Evolutionary conservation across 2,329 filamentous ascomycete genomes (phyloP).

Genomic region (Epichloe elymi): DNA sequence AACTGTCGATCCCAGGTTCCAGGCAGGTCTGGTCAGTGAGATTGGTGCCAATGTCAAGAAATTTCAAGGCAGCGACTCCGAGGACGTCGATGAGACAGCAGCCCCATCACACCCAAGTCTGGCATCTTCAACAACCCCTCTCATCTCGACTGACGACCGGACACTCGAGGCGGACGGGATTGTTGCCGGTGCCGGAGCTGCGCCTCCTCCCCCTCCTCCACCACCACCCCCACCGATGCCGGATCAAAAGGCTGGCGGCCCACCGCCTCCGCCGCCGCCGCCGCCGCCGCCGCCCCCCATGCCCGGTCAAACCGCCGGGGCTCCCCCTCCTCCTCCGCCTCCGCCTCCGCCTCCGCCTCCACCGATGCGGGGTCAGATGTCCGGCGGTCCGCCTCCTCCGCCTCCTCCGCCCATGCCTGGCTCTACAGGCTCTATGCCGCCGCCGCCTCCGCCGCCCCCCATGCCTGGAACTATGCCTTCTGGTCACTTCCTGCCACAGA

Average conservation of each 20-base stretch:
- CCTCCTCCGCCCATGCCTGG: constrained; percentile 27
- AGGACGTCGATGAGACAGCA: constrained; percentile 52
- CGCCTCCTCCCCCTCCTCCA: constrained; percentile 15
- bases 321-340: constrained; percentile 12
- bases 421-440: constrained; percentile 24
- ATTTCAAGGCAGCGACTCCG: constrained; percentile 61
- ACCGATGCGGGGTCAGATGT: constrained; percentile 30
- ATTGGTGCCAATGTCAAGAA: constrained; percentile 64
- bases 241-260: constrained; percentile 15
- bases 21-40: constrained; percentile 52
- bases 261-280: constrained; percentile 4
- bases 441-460: constrained; percentile 47
- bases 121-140: constrained; percentile 54
- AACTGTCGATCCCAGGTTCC: constrained; percentile 48
- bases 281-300: constrained; percentile 20
- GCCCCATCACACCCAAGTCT: constrained; percentile 65
- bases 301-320: constrained; percentile 24
- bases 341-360: constrained; percentile 33
- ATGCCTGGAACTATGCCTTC: constrained; percentile 52
- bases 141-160: constrained; percentile 46
- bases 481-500: constrained; percentile 62
- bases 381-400: neutral
- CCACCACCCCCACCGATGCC: constrained; percentile 35
- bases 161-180: constrained; percentile 48
- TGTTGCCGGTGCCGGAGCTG: constrained; percentile 18